Conservation (phyloP, 2,329 filamentous ascomycete species). For the Akanthomyces muscarius region DNA sequence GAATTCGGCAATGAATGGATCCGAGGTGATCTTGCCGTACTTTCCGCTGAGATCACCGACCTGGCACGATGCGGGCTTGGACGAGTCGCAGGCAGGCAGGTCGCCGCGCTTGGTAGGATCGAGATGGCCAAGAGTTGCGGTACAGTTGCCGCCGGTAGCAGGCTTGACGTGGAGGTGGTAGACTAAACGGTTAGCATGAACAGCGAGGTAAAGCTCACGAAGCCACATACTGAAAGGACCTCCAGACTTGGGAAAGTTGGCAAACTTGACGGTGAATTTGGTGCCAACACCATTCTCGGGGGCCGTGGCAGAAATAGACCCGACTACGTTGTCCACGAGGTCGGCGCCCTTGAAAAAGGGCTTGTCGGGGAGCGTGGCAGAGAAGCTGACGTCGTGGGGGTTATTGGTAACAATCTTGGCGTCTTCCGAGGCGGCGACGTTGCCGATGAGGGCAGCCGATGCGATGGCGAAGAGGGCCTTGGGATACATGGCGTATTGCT, state of each 20-base stretch:
- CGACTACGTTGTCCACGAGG: constrained; percentile 51
- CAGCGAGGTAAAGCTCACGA: not conserved
- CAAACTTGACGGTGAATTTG: constrained; percentile 51
- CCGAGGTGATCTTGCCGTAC: constrained; percentile 55
- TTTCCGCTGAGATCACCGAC: constrained; percentile 76
- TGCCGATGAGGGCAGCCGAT: constrained; percentile 27
- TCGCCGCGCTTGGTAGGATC: constrained; percentile 67
- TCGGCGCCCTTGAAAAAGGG: constrained; percentile 47
- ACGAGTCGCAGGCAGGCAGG: constrained; percentile 54
- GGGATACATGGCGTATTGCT: constrained; percentile 20
- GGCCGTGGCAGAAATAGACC: constrained; percentile 45
- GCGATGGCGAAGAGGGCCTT: constrained; percentile 25
- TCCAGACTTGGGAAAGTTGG: constrained; percentile 52
- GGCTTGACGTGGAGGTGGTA: constrained; percentile 70
- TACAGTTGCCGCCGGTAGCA: constrained; percentile 71
- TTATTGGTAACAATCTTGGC: constrained; percentile 54
- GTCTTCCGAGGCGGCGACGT: constrained; percentile 32
- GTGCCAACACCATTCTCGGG: constrained; percentile 51
- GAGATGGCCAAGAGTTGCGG: constrained; percentile 60
- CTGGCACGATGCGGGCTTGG: constrained; percentile 61
- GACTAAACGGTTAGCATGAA: constrained; percentile 37
- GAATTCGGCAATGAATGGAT: constrained; percentile 48
- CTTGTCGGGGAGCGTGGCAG: constrained; percentile 51
- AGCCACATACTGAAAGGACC: constrained; percentile 57
- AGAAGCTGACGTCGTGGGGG: constrained; percentile 49